Percentiles rank a stretch among this genome's conserved stretches.
Conservation (phyloP, 805 yeast genomes). For the Barnettozyma wickerhamii region DNA sequence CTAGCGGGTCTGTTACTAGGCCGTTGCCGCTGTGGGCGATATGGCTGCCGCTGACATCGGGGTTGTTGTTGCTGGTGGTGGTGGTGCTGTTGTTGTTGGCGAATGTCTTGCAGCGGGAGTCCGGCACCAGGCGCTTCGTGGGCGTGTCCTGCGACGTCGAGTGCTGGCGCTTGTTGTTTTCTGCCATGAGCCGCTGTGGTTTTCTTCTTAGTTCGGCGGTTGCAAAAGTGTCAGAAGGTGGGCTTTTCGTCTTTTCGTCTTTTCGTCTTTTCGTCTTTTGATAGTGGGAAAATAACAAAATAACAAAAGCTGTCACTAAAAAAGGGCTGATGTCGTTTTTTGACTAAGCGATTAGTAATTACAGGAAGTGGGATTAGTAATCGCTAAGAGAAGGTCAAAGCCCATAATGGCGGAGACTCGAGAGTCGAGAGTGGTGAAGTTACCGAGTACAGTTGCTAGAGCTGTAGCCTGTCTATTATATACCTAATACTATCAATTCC, state of each 20-base stretch:
- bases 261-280: neutral
- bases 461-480: neutral
- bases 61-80: constrained; percentile 4
- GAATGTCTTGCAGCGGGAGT: constrained; percentile 11
- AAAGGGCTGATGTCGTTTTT: too few relatives aligned
- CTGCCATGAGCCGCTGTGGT: constrained; percentile 5
- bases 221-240: neutral
- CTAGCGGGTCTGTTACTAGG: constrained; percentile 9
- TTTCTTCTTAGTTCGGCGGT: too few relatives aligned
- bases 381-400: too few relatives aligned
- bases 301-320: too few relatives aligned
- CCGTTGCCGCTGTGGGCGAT: too few relatives aligned
- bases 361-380: too few relatives aligned
- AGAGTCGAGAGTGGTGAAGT: too few relatives aligned
- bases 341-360: too few relatives aligned
- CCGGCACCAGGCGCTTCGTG: constrained; percentile 9
- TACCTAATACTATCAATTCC: too few relatives aligned
- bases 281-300: neutral
- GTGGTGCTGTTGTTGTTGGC: constrained; percentile 4
- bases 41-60: constrained; percentile 8
- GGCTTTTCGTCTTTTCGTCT: neutral
- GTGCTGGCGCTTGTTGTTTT: constrained; percentile 13
- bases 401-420: too few relatives aligned
- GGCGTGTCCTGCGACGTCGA: constrained; percentile 10
- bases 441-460: too few relatives aligned